Evolutionary conservation across 768 basidiomycete genomes (phyloP).

Genomic region (Galerina sulciceps): DNA sequence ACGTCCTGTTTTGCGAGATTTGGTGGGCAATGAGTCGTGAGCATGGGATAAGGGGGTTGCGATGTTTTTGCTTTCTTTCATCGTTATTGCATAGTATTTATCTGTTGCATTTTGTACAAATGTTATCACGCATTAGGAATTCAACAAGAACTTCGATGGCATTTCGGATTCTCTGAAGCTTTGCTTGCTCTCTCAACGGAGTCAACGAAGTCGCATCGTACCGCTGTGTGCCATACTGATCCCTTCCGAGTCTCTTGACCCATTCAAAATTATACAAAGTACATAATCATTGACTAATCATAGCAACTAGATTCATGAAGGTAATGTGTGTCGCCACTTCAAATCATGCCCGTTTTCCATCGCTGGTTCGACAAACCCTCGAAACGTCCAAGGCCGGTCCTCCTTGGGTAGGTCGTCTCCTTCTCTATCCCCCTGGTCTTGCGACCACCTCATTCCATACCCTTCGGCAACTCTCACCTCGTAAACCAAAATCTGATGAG

Average conservation of each 20-base stretch:
- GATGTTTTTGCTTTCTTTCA: neutral
- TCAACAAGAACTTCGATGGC: no score
- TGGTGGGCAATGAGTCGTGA: slow-evolving; percentile 47
- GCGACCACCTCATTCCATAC: slow-evolving; percentile 73
- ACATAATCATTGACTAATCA: neutral
- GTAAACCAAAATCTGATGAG: slow-evolving; percentile 64
- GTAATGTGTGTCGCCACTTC: slow-evolving; percentile 55
- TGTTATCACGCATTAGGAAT: no score
- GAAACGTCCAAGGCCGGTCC: slow-evolving; percentile 52
- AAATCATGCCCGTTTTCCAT: slow-evolving; percentile 69
- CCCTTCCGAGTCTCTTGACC: no score
- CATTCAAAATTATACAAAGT: neutral
- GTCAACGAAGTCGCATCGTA: no score
- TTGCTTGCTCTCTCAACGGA: no score
- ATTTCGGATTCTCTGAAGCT: no score
- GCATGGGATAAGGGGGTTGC: neutral
- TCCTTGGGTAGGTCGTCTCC: slow-evolving; percentile 9
- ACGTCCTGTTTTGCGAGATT: slow-evolving; percentile 63
- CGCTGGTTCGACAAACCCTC: slow-evolving; percentile 71
- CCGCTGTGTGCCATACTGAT: neutral
- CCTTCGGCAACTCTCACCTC: slow-evolving; percentile 62
- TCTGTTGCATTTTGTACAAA: neutral
- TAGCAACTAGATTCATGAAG: neutral
- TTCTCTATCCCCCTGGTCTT: slow-evolving; percentile 32
- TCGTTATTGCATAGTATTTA: neutral